Percentiles rank a stretch among this genome's conserved stretches.
These are phyloP conservation scores for Cyphellophora europaea DNA, from an alignment of 2,329 filamentous ascomycete species.

Conservation along the genomic window DNA sequence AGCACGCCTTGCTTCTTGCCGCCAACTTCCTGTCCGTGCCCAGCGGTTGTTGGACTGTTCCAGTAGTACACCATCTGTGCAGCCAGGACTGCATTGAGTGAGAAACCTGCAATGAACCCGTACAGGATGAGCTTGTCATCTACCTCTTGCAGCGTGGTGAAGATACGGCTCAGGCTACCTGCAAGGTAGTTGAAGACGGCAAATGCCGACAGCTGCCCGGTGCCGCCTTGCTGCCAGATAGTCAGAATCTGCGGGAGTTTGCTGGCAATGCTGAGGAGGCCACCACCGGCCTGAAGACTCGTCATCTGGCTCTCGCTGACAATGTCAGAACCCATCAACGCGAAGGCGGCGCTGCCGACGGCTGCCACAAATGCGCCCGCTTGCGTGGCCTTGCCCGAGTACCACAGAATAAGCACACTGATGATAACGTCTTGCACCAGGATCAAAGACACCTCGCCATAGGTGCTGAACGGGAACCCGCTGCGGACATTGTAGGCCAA, in stretches of 20 bases:
- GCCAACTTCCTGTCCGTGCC: constrained; percentile 15
- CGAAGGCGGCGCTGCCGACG: constrained; percentile 58
- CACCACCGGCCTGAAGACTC: constrained; percentile 76
- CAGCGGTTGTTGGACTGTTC: constrained; percentile 46
- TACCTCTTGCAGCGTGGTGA: constrained; percentile 95
- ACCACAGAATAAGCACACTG: constrained; percentile 75
- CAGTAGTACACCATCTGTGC: constrained; percentile 94
- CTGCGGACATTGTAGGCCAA: constrained; percentile 89
- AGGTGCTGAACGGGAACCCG: constrained; percentile 91
- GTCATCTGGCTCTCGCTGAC: constrained; percentile 59
- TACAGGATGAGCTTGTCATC: constrained; percentile 94
- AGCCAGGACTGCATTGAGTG: constrained; percentile 79
- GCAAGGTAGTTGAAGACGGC: constrained; percentile 97
- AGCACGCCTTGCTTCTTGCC: constrained; percentile 3
- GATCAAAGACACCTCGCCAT: constrained; percentile 88
- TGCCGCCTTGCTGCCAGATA: constrained; percentile 76
- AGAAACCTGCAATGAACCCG: constrained; percentile 83
- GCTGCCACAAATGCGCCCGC: constrained; percentile 72
- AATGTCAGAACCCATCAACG: constrained; percentile 59
- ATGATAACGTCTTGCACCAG: constrained; percentile 88
- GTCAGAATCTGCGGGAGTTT: constrained; percentile 90
- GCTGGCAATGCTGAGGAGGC: constrained; percentile 72
- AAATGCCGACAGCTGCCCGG: constrained; percentile 92
- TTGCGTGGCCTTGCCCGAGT: constrained; percentile 56
- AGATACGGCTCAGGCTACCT: constrained; percentile 88